Evolutionary conservation across 345 rosid genomes (phyloP).

Genomic region (Salix suchowensis): DNA sequence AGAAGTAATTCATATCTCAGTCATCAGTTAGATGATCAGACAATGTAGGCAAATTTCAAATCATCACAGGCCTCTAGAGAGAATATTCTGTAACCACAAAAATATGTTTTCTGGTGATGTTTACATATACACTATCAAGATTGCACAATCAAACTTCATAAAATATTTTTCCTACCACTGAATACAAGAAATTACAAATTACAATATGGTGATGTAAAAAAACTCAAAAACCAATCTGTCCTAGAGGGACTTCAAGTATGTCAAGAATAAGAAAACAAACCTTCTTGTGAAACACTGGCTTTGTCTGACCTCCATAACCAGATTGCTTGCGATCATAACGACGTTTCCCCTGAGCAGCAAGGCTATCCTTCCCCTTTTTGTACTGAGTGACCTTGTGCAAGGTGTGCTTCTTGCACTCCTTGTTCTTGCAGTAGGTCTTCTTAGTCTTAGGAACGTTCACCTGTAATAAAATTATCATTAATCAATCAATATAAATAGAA

Average conservation of each 20-base stretch:
- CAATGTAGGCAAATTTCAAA: constrained; percentile 7
- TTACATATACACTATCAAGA: neutral
- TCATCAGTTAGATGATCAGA: constrained; percentile 1
- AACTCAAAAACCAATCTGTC: neutral
- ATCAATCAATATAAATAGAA: neutral
- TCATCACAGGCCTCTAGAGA: neutral
- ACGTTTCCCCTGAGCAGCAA: constrained; percentile 16
- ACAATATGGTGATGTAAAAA: neutral
- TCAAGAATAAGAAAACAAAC: neutral
- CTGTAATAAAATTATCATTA: constrained; percentile 17
- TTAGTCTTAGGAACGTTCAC: constrained; percentile 85
- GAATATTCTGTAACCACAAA: neutral
- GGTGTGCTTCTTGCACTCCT: constrained; percentile 20
- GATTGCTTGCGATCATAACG: constrained; percentile 25
- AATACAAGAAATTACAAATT: neutral
- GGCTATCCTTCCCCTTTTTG: constrained; percentile 21
- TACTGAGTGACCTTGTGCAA: constrained; percentile 19
- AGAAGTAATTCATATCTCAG: neutral
- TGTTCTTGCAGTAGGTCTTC: constrained; percentile 38
- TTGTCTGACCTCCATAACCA: constrained; percentile 29
- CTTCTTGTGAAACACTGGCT: constrained; percentile 32
- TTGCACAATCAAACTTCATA: neutral
- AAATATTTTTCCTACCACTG: neutral
- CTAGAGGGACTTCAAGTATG: neutral
- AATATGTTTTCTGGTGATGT: neutral